Evolutionary conservation across 2,329 filamentous ascomycete species (phyloP).

Genomic region (Metarhizium rileyi): DNA sequence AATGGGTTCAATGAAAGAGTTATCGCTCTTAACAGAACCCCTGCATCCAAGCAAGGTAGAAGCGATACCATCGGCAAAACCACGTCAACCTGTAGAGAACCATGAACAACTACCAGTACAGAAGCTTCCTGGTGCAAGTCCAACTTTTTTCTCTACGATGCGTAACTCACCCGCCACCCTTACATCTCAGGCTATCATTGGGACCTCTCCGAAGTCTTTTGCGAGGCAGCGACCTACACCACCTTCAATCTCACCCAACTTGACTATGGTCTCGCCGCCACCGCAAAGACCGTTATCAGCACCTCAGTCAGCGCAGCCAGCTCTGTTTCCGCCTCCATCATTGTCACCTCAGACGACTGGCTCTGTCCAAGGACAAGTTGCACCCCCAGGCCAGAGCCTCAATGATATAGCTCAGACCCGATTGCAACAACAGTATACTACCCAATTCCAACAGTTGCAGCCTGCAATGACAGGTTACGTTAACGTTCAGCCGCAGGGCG

Average conservation of each 20-base stretch:
- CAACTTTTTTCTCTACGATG: conserved; percentile 44
- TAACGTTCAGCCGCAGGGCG: conserved; percentile 24
- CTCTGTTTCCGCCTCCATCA: conserved; percentile 61
- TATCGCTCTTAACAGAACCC: conserved; percentile 43
- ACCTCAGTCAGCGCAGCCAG: conserved; percentile 70
- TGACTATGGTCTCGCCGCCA: conserved; percentile 60
- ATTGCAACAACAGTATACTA: conserved; percentile 50
- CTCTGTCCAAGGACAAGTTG: conserved; percentile 48
- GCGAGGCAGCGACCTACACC: conserved; percentile 60
- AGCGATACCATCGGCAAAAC: conserved; percentile 17
- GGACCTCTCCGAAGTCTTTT: conserved; percentile 17
- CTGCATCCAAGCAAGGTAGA: conserved; percentile 39
- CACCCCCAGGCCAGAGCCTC: conserved; percentile 66
- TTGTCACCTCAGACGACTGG: conserved; percentile 83
- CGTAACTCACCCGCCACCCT: conserved; percentile 25
- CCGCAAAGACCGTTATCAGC: conserved; percentile 78
- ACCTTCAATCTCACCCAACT: conserved; percentile 51
- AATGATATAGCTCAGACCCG: conserved; percentile 61
- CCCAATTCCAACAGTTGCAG: conserved; percentile 35
- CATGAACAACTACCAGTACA: conserved; percentile 26
- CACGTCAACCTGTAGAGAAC: conserved; percentile 11
- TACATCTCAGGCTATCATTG: conserved; percentile 14
- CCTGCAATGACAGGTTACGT: conserved; percentile 27
- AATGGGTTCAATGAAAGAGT: conserved; percentile 51
- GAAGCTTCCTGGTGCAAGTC: conserved; percentile 45